These are phyloP conservation scores for Ulvella scutata DNA, from an alignment of 139 green algal genomes.

Conservation along the genomic window DNA sequence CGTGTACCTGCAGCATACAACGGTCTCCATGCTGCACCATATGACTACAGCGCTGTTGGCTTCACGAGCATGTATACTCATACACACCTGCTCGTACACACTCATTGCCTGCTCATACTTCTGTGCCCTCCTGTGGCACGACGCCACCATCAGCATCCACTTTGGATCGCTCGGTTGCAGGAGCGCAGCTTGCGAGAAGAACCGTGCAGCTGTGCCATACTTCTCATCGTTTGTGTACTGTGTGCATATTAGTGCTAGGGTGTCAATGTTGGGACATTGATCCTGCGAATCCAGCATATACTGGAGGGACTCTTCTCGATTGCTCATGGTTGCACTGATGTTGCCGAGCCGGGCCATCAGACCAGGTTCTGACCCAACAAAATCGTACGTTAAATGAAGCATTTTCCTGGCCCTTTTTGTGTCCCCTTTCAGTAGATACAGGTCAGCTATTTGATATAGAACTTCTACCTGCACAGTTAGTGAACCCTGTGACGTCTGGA, in stretches of 20 bases:
- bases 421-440: background rate
- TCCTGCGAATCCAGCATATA: background rate
- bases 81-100: background rate
- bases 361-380: background rate
- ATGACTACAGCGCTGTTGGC: no score
- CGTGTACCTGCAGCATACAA: background rate
- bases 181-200: background rate
- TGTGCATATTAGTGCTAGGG: background rate
- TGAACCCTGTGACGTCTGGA: background rate
- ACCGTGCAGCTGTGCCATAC: background rate
- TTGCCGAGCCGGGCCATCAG: background rate
- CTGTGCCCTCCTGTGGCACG: background rate
- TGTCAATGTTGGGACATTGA: background rate
- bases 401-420: background rate
- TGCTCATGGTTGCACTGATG: background rate
- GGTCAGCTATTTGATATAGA: background rate
- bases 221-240: background rate
- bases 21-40: background rate
- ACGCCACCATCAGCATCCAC: background rate
- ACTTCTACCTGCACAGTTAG: background rate
- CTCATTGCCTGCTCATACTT: background rate
- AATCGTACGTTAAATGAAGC: background rate
- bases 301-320: background rate
- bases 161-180: background rate
- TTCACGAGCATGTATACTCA: no score